These are phyloP conservation scores for Pseudopyrenochaeta lycopersici DNA, from an alignment of 2,329 filamentous ascomycete species.

Conservation along the genomic window DNA sequence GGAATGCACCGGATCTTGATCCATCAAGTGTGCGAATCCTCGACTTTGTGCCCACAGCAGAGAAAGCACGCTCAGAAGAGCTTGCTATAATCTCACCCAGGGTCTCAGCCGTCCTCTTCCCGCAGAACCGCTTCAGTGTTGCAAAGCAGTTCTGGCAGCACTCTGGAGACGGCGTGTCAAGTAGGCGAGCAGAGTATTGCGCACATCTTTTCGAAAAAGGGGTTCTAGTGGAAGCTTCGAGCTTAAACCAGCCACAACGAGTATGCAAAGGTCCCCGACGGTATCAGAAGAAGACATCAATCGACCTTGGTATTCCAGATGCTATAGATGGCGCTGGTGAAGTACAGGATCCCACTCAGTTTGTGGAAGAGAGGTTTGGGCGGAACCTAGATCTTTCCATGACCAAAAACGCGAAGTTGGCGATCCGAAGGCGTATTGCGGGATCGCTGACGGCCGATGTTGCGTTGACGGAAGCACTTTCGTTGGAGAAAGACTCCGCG, in stretches of 20 bases:
- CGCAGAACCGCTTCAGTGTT: slow-evolving; percentile 70
- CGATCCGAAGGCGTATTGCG: slow-evolving; percentile 86
- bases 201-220: slow-evolving; percentile 76
- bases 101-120: slow-evolving; percentile 71
- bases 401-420: slow-evolving; percentile 82
- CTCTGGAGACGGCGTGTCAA: slow-evolving; percentile 90
- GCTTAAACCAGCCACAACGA: slow-evolving; percentile 48
- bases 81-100: slow-evolving; percentile 54
- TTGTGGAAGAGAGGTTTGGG: slow-evolving; percentile 93
- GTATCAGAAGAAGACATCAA: slow-evolving; percentile 73
- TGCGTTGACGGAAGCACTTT: slow-evolving; percentile 69
- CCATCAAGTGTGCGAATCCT: slow-evolving; percentile 63
- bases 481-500: slow-evolving; percentile 56
- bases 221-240: slow-evolving; percentile 64
- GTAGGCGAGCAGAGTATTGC: slow-evolving; percentile 90
- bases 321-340: slow-evolving; percentile 46
- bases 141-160: slow-evolving; percentile 99
- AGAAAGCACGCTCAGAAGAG: slow-evolving; percentile 60
- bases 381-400: slow-evolving; percentile 85
- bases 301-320: slow-evolving; percentile 50
- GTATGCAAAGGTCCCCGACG: slow-evolving; percentile 76
- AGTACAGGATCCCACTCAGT: slow-evolving; percentile 75
- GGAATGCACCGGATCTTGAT: slow-evolving; percentile 64
- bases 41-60: slow-evolving; percentile 70
- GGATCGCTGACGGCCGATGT: slow-evolving; percentile 80